Evolutionary conservation across 1,139 yeast genomes (phyloP).

Genomic region (Eremothecium coryli): DNA sequence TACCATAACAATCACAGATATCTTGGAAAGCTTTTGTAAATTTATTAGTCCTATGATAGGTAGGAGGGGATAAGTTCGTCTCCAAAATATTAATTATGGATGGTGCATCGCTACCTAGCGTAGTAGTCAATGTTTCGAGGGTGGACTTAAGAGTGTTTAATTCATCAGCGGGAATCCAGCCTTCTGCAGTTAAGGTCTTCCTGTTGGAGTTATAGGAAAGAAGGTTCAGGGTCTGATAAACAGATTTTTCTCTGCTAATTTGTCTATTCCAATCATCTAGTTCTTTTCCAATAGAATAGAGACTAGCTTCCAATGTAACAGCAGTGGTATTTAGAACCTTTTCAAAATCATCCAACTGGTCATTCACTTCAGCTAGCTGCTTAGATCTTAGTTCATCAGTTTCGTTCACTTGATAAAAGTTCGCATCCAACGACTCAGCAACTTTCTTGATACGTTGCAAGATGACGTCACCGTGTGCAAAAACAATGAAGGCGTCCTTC

Average conservation of each 20-base stretch:
- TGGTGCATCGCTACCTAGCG: constrained; percentile 40
- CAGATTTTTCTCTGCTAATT: constrained; percentile 63
- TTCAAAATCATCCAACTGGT: constrained; percentile 54
- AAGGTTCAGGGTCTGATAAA: constrained; percentile 54
- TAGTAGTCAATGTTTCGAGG: constrained; percentile 48
- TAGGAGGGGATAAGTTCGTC: constrained; percentile 86
- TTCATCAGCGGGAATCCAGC: constrained; percentile 75
- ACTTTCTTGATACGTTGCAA: constrained; percentile 61
- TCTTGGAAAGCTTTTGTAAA: constrained; percentile 87
- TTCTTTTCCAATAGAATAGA: constrained; percentile 65
- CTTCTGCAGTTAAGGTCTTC: constrained; percentile 91
- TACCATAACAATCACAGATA: constrained; percentile 91
- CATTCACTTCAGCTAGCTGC: constrained; percentile 50
- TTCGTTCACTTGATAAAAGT: constrained; percentile 58
- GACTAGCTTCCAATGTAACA: constrained; percentile 62
- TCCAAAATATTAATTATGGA: constrained; percentile 72
- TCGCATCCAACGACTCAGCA: constrained; percentile 78
- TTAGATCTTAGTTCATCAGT: constrained; percentile 46
- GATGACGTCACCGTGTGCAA: constrained; percentile 77
- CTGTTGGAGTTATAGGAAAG: constrained; percentile 67
- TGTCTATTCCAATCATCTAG: constrained; percentile 59
- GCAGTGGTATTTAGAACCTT: constrained; percentile 64
- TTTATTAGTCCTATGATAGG: constrained; percentile 84
- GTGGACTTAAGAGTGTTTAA: constrained; percentile 43
- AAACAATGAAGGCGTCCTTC: constrained; percentile 72